phyloP scores from a whole-genome alignment of 2,329 filamentous ascomycete species.

The Colletotrichum liaoningense region DNA sequence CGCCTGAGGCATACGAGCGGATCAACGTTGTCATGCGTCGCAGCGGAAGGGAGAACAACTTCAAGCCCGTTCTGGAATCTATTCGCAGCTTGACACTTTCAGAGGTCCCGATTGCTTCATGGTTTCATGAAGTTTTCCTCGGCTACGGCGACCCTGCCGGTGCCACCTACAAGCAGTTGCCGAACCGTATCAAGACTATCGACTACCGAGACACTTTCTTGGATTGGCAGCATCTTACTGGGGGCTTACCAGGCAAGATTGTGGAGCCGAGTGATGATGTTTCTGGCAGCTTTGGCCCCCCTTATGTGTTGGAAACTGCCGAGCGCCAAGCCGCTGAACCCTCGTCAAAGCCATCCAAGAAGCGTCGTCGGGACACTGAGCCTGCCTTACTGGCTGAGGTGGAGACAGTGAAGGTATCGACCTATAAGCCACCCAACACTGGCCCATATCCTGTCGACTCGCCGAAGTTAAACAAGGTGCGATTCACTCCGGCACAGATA shows the following conservation, averaged over 20 bases:
- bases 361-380: slow-evolving; percentile 84
- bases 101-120: slow-evolving; percentile 86
- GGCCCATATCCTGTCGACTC: slow-evolving; percentile 90
- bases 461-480: slow-evolving; percentile 83
- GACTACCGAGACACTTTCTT: slow-evolving; percentile 96
- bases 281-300: slow-evolving; percentile 82
- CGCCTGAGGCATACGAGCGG: slow-evolving; percentile 81
- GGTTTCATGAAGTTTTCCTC: slow-evolving; percentile 97
- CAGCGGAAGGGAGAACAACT: slow-evolving; percentile 93
- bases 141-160: slow-evolving; percentile 94
- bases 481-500: slow-evolving; percentile 91
- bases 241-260: slow-evolving; percentile 88
- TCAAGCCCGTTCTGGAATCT: slow-evolving; percentile 91
- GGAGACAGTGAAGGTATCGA: slow-evolving; percentile 83
- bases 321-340: slow-evolving; percentile 64
- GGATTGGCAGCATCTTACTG: slow-evolving; percentile 93
- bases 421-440: slow-evolving; percentile 88
- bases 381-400: slow-evolving; percentile 70
- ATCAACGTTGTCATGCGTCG: slow-evolving; percentile 90
- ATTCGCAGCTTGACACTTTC: slow-evolving; percentile 88
- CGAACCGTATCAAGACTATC: slow-evolving; percentile 80
- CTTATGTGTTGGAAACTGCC: slow-evolving; percentile 82
- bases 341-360: slow-evolving; percentile 78
- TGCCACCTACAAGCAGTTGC: slow-evolving; percentile 85
- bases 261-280: slow-evolving; percentile 82